phyloP scores from a whole-genome alignment of 1,284 basidiomycete species.

The Trametes polyzona region DNA sequence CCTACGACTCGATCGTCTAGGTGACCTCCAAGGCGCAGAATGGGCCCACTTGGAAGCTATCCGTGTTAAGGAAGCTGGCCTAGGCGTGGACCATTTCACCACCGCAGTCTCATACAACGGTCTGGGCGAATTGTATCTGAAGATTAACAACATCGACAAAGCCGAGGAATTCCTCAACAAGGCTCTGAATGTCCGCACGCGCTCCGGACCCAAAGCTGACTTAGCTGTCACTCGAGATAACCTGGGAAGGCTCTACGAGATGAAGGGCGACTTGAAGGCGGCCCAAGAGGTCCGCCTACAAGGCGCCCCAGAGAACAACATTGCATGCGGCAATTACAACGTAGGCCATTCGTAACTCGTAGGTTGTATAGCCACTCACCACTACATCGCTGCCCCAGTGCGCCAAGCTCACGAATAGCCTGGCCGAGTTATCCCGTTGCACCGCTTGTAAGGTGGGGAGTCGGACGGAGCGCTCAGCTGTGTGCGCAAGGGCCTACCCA shows the following conservation, averaged over 20 bases:
- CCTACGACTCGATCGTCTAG: slow-evolving; percentile 26
- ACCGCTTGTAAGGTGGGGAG: slow-evolving; percentile 15
- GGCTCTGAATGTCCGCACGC: slow-evolving; percentile 35
- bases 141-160: slow-evolving; percentile 36
- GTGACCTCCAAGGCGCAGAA: slow-evolving; percentile 36
- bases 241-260: slow-evolving; percentile 38
- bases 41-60: slow-evolving; percentile 36
- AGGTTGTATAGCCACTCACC: no score
- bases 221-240: slow-evolving; percentile 41
- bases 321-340: slow-evolving; percentile 37
- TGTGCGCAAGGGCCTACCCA: no score
- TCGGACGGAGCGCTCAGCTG: no score
- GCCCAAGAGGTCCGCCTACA: slow-evolving; percentile 33
- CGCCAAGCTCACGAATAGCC: slow-evolving; percentile 5
- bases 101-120: slow-evolving; percentile 38
- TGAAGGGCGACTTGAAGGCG: slow-evolving; percentile 33
- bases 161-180: slow-evolving; percentile 37
- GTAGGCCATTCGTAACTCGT: slow-evolving; percentile 4
- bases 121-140: slow-evolving; percentile 40
- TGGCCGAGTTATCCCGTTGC: slow-evolving; percentile 10
- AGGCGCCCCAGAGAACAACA: slow-evolving; percentile 30
- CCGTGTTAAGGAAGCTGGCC: slow-evolving; percentile 29
- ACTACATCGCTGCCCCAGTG: slow-evolving; percentile 3
- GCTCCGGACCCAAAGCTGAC: slow-evolving; percentile 29
- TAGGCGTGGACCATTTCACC: slow-evolving; percentile 23